Evolutionary conservation across 768 basidiomycete genomes (phyloP), one percentile per base, ranked within the genome.

Genomic region (Trametes maxima): DNA sequence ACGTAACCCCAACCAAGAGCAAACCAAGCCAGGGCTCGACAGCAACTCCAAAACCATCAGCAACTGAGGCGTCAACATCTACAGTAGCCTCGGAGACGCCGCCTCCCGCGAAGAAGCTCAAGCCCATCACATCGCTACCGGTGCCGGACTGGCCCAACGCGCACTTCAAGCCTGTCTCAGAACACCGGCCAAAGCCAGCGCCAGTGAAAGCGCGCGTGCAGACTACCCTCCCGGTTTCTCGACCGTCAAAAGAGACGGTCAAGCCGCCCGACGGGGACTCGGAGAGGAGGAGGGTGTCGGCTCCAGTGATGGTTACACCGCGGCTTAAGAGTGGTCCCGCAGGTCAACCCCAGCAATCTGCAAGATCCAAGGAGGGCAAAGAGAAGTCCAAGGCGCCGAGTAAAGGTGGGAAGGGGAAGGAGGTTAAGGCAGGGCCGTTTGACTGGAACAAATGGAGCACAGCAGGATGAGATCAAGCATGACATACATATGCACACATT

Each of bases 371-470:
- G 12, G 43, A 8, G 8, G 12, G 19, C 11, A 35, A 19, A 22
- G 37, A 3, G 4, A 21, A 50, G 21, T 8, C 28, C 8, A 40
- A 24, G 17, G 2, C 2, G 6, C 1, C 22, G n/a, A 42, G 28
- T 19, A 46, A 39, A 19, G 42, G 25, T 14, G 33, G 33, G 36
- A 44, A 42, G 24, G 49, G 22, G 44, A 50, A 58, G 40, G 36
- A 36, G 16, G 49, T 46, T 36, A 53, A 49, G 42, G 44, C 48
- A 13, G 24, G 10, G 5, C 42, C 21, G 2, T 65, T 65, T 28
- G 60, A 65, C 44, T 65, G 64, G 64, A 62, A 56, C 44, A 36
- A 28, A 0, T 65, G 60, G 60, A 55, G 64, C n/a, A 44, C 37
- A 6, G 43, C 57, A 21, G 52, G 28, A 57, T 24, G 8, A 21